Evolutionary conservation across 2,329 filamentous ascomycete species (phyloP).

Genomic region (Aspergillus chevalieri): DNA sequence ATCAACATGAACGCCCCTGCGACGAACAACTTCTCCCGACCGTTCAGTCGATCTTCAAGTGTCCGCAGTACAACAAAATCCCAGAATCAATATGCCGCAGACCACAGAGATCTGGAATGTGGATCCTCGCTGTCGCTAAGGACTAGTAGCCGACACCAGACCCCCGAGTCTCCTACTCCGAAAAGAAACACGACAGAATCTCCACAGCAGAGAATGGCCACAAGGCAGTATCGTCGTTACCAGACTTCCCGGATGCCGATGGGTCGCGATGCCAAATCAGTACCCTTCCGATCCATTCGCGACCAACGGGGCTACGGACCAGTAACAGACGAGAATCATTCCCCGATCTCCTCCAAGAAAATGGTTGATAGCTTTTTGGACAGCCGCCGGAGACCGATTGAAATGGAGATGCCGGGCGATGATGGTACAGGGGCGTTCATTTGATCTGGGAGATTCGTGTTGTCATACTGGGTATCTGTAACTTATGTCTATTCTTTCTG

Average conservation of each 20-base stretch:
- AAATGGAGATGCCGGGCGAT: conserved; percentile 9
- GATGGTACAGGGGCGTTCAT: conserved; percentile 21
- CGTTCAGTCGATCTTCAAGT: conserved; percentile 30
- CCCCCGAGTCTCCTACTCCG: conserved; percentile 27
- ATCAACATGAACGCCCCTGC: conserved; percentile 5
- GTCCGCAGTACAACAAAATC: conserved; percentile 15
- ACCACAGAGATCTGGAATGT: neutral
- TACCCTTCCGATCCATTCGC: conserved; percentile 24
- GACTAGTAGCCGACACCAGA: conserved; percentile 14
- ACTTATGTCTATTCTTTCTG: neutral
- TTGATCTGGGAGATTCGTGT: conserved; percentile 7
- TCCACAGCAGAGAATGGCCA: conserved; percentile 12
- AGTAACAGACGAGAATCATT: conserved; percentile 28
- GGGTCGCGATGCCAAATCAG: conserved; percentile 15
- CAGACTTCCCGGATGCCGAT: conserved; percentile 16
- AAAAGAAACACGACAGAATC: conserved; percentile 11
- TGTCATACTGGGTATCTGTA: neutral
- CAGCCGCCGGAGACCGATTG: conserved; percentile 25
- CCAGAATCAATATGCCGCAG: conserved; percentile 5
- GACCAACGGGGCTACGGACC: conserved; percentile 12
- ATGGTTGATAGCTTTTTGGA: conserved; percentile 35
- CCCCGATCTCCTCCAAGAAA: conserved; percentile 27
- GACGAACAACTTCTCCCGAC: conserved; percentile 32
- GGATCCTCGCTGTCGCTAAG: conserved; percentile 10
- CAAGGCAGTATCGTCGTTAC: conserved; percentile 18